Conservation (phyloP, 306 rosid genomes). For the Glycyrrhiza uralensis region DNA sequence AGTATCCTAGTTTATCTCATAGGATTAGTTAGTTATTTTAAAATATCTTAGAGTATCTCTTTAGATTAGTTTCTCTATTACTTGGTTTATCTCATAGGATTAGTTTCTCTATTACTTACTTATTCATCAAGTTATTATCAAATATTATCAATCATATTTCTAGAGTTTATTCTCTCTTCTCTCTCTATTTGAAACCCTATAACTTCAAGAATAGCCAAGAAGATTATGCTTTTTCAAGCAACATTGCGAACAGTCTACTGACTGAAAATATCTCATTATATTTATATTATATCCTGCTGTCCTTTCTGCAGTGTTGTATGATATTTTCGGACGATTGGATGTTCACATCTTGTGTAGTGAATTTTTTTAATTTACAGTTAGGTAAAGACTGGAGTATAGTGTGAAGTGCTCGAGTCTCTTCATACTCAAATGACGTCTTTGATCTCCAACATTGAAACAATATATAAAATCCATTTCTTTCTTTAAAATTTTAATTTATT, state of each 20-base stretch:
- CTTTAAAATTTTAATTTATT: background rate
- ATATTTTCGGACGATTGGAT: background rate
- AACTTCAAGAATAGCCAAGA: too few relatives aligned
- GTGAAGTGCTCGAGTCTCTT: background rate
- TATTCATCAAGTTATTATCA: too few relatives aligned
- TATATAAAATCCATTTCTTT: background rate
- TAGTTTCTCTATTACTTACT: too few relatives aligned
- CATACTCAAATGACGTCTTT: background rate
- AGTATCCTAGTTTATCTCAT: too few relatives aligned
- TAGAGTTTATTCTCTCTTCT: too few relatives aligned
- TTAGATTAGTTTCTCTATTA: too few relatives aligned
- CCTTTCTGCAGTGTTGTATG: background rate
- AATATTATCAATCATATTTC: too few relatives aligned
- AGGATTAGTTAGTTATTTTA: too few relatives aligned
- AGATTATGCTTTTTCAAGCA: background rate
- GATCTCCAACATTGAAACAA: background rate
- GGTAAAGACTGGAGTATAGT: background rate
- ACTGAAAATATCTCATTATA: slow-evolving; percentile 18
- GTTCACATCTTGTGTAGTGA: background rate
- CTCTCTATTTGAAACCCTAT: too few relatives aligned
- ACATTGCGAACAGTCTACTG: slow-evolving; percentile 4
- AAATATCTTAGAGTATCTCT: too few relatives aligned
- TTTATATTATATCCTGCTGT: slow-evolving; percentile 5
- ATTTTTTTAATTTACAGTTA: background rate
- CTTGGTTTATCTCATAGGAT: too few relatives aligned